Evolutionary conservation across 2,329 filamentous ascomycete genomes (phyloP).

Genomic region (Karstenula rhodostoma): DNA sequence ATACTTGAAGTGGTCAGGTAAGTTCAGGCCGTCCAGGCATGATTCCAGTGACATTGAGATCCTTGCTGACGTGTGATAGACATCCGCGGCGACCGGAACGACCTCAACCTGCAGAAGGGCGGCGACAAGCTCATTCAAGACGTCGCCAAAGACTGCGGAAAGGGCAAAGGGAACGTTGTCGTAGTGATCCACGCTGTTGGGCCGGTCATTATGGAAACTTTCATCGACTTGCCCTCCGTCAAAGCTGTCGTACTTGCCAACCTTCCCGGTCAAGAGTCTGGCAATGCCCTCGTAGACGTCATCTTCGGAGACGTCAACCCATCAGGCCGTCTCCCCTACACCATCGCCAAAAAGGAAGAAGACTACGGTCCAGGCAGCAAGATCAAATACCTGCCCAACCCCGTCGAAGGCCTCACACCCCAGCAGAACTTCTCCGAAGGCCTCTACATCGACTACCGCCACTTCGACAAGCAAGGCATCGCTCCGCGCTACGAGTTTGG

Average conservation of each 20-base stretch:
- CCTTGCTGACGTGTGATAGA: conserved; percentile 20
- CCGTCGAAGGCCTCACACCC: conserved; percentile 65
- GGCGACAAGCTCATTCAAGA: conserved; percentile 78
- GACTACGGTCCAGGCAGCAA: conserved; percentile 80
- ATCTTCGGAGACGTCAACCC: conserved; percentile 49
- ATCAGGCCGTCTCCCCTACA: conserved; percentile 63
- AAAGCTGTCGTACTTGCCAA: conserved; percentile 83
- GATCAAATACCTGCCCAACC: conserved; percentile 73
- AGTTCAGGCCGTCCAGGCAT: not conserved
- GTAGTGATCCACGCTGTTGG: conserved; percentile 89
- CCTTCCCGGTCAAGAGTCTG: conserved; percentile 67
- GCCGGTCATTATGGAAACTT: conserved; percentile 79
- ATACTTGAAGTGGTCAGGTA: conserved; percentile 56
- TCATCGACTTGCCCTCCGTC: conserved; percentile 78
- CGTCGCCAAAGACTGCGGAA: conserved; percentile 73
- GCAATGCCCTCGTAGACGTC: conserved; percentile 51
- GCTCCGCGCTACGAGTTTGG: conserved; percentile 86
- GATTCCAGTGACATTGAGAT: not conserved
- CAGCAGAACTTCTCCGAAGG: conserved; percentile 87
- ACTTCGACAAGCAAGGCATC: conserved; percentile 81
- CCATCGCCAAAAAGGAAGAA: conserved; percentile 67
- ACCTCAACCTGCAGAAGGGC: conserved; percentile 76
- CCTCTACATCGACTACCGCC: conserved; percentile 86
- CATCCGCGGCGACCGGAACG: conserved; percentile 80
- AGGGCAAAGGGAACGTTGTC: conserved; percentile 71